These are phyloP conservation scores for Terfezia boudieri DNA, from an alignment of 495 filamentous ascomycete species.

Conservation along the genomic window DNA sequence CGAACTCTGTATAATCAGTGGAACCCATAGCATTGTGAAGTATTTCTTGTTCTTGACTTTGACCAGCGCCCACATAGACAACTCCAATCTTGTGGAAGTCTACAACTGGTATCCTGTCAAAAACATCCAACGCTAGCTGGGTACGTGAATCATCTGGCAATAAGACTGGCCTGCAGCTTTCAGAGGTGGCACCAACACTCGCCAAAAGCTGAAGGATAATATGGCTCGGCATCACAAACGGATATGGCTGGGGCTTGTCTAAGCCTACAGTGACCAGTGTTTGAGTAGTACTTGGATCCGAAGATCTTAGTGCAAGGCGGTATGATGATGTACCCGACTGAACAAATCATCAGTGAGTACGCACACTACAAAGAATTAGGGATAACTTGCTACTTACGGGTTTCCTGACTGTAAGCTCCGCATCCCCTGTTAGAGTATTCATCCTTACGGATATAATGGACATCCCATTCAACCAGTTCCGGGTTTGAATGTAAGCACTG, in stretches of 20 bases:
- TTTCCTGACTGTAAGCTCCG: conserved; percentile 15
- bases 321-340: no score
- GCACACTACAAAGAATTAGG: no score
- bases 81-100: conserved; percentile 92
- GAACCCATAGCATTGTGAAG: conserved; percentile 65
- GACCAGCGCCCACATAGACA: conserved; percentile 69
- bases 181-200: conserved; percentile 33
- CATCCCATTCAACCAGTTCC: conserved; percentile 70
- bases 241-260: conserved; percentile 5
- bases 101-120: conserved; percentile 75
- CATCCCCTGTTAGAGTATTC: conserved; percentile 42
- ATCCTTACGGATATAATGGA: conserved; percentile 76
- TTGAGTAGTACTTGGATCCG: no score
- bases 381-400: conserved; percentile 7
- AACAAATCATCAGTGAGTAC: no score
- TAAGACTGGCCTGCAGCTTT: conserved; percentile 44
- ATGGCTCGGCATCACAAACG: conserved; percentile 53
- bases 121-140: conserved; percentile 49
- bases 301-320: no score
- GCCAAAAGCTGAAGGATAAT: conserved; percentile 61
- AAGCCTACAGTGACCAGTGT: background rate
- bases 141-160: conserved; percentile 64
- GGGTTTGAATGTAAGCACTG: conserved; percentile 24
- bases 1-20: conserved; percentile 62
- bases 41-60: conserved; percentile 60